These are phyloP conservation scores for Turritis glabra DNA, from an alignment of 345 rosid genomes.

Conservation along the genomic window DNA sequence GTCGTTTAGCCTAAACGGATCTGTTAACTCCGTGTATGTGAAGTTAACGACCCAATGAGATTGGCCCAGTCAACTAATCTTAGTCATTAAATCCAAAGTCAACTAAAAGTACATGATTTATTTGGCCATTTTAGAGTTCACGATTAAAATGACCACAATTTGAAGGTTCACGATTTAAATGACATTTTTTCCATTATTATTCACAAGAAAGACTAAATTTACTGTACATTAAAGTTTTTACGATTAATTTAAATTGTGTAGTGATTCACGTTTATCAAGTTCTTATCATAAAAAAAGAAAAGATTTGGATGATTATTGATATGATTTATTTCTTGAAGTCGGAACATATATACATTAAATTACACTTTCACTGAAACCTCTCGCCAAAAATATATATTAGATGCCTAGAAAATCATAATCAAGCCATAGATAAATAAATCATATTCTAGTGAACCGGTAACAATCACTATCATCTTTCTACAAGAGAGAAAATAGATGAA, in stretches of 20 bases:
- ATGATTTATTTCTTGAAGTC: not conserved
- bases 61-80: no score
- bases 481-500: not conserved
- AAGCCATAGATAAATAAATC: not conserved
- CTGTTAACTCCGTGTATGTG: no score
- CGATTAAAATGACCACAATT: no score
- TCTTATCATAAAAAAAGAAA: not conserved
- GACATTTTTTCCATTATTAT: no score
- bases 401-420: not conserved
- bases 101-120: no score
- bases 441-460: not conserved
- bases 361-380: not conserved
- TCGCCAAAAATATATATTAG: not conserved
- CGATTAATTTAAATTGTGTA: not conserved
- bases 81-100: no score
- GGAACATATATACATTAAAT: no score
- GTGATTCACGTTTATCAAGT: not conserved
- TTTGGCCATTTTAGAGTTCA: no score
- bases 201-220: no score
- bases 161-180: no score
- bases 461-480: constrained; percentile 3
- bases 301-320: not conserved
- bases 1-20: no score
- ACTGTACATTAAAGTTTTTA: not conserved
- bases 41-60: no score